phyloP scores from a whole-genome alignment of 108 stramenopile species.

The Licmophora abbreviata region DNA sequence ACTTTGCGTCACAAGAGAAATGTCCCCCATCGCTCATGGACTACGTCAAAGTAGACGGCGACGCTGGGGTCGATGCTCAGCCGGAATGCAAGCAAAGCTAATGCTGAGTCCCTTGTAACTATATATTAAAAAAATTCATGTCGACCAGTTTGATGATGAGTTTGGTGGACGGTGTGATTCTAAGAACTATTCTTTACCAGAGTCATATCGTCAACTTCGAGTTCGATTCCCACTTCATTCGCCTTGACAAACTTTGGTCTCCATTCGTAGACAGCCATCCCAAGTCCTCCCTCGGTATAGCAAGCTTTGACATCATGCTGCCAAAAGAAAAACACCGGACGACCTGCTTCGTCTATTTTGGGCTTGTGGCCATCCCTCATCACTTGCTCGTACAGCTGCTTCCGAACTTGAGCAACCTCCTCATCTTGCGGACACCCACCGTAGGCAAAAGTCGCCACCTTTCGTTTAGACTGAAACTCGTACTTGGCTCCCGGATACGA shows the following conservation, averaged over 20 bases:
- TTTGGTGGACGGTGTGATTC: no score
- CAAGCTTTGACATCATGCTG: slow-evolving; percentile 69
- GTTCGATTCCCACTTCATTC: slow-evolving; percentile 79
- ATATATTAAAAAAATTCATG: neutral
- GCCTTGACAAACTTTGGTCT: slow-evolving; percentile 42
- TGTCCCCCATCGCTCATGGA: slow-evolving; percentile 1
- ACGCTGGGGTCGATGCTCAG: slow-evolving; percentile 1
- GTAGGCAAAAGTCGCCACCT: slow-evolving; percentile 64
- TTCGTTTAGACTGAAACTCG: slow-evolving; percentile 28
- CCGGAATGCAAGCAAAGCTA: slow-evolving; percentile 10
- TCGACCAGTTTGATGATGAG: neutral
- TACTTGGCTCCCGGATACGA: slow-evolving; percentile 16
- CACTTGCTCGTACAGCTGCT: slow-evolving; percentile 60
- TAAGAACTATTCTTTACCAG: no score
- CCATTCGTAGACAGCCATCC: slow-evolving; percentile 84
- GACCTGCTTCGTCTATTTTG: slow-evolving; percentile 45
- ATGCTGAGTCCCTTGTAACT: neutral
- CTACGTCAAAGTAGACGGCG: neutral
- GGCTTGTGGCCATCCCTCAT: slow-evolving; percentile 63
- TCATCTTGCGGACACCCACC: slow-evolving; percentile 70
- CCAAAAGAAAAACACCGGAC: slow-evolving; percentile 80
- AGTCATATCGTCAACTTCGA: no score
- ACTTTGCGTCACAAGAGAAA: neutral
- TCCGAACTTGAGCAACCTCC: slow-evolving; percentile 52
- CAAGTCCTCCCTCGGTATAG: slow-evolving; percentile 64